Evolutionary conservation across 148 eudicot genomes (phyloP).

Genomic region (Suaeda aralocaspica): DNA sequence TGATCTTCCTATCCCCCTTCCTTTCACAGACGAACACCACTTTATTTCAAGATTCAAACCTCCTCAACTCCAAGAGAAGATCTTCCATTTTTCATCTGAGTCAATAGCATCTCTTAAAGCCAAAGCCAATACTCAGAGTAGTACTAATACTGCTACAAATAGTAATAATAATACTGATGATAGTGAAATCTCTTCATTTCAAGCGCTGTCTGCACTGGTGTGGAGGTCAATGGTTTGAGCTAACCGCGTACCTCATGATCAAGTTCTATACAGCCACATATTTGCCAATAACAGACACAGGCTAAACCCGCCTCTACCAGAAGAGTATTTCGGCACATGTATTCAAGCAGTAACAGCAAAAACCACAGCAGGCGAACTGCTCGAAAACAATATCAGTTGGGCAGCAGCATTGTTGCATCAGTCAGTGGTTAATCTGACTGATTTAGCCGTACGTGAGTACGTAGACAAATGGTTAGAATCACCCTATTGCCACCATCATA

Average conservation of each 20-base stretch:
- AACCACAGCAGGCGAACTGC: neutral
- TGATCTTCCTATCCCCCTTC: slow-evolving; percentile 7
- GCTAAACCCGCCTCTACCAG: slow-evolving; percentile 29
- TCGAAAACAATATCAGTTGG: slow-evolving; percentile 11
- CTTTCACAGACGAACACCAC: slow-evolving; percentile 16
- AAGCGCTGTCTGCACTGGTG: slow-evolving; percentile 23
- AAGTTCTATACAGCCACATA: neutral
- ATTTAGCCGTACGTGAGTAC: neutral
- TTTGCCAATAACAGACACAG: slow-evolving; percentile 12
- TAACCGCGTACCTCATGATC: neutral
- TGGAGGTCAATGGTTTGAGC: slow-evolving; percentile 31
- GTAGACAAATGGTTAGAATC: slow-evolving; percentile 2
- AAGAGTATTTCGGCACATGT: slow-evolving; percentile 24
- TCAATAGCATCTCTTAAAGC: slow-evolving; percentile 26
- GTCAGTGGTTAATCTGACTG: neutral
- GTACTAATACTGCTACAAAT: too few species aligned
- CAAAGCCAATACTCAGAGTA: slow-evolving; percentile 16
- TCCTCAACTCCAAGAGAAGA: too few species aligned
- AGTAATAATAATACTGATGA: too few species aligned
- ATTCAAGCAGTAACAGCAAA: neutral
- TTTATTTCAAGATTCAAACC: too few species aligned
- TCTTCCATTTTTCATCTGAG: slow-evolving; percentile 2
- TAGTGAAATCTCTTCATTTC: slow-evolving; percentile 25
- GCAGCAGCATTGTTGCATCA: slow-evolving; percentile 9
- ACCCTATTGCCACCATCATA: neutral